Evolutionary conservation across 1,139 yeast genomes (phyloP).

Genomic region (Hyphopichia khmerensis): DNA sequence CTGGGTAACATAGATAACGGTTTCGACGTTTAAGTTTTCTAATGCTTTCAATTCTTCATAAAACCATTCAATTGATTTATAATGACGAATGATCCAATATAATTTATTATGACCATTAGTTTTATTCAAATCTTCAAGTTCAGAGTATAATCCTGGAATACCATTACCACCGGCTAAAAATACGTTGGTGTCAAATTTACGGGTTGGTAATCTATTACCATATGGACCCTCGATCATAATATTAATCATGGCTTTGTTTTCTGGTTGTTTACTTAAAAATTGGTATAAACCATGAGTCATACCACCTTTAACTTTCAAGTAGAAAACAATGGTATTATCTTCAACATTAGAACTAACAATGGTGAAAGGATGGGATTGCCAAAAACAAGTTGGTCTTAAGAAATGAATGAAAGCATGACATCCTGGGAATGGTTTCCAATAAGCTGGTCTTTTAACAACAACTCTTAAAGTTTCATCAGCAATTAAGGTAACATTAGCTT

Average conservation of each 20-base stretch:
- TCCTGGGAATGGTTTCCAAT: constrained; percentile 42
- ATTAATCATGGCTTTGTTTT: constrained; percentile 29
- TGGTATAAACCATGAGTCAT: constrained; percentile 40
- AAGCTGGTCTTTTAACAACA: constrained; percentile 30
- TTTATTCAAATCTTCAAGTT: constrained; percentile 26
- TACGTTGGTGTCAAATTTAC: constrained; percentile 52
- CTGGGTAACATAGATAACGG: constrained; percentile 40
- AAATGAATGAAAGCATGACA: constrained; percentile 41
- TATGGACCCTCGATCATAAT: constrained; percentile 45
- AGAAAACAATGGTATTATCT: constrained; percentile 30
- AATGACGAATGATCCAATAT: constrained; percentile 39
- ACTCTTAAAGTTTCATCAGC: constrained; percentile 47
- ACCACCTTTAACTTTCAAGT: constrained; percentile 45
- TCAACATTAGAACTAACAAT: constrained; percentile 37
- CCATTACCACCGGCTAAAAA: constrained; percentile 75
- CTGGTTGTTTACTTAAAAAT: constrained; percentile 50
- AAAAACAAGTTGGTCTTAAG: constrained; percentile 42
- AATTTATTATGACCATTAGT: constrained; percentile 20
- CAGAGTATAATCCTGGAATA: constrained; percentile 51
- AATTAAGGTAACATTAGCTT: constrained; percentile 48
- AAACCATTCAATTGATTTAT: constrained; percentile 52
- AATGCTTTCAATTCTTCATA: constrained; percentile 37
- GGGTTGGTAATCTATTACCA: constrained; percentile 31
- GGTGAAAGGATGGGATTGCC: constrained; percentile 62
- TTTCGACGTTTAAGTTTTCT: constrained; percentile 20